These are phyloP conservation scores for Leptosphaerulina australis DNA, from an alignment of 2,329 filamentous ascomycete genomes.

Conservation along the genomic window DNA sequence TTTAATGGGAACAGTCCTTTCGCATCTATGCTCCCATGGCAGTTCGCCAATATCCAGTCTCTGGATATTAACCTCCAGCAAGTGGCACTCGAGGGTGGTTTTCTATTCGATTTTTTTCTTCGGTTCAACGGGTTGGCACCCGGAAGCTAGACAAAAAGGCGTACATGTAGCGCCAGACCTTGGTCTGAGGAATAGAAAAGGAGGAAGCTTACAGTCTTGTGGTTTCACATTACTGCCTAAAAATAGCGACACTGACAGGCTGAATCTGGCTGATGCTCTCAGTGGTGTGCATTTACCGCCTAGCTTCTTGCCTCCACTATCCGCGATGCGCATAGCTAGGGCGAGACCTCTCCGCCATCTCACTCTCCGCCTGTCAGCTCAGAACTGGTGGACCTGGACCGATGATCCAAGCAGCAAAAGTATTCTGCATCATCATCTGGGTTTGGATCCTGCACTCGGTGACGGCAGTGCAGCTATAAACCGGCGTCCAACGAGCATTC, in stretches of 20 bases:
- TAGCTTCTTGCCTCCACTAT: not conserved
- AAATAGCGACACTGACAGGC: not conserved
- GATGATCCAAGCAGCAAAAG: not conserved
- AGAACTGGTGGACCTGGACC: slow-evolving; percentile 30
- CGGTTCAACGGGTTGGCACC: slow-evolving; percentile 6
- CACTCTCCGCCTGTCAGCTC: slow-evolving; percentile 22
- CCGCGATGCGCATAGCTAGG: slow-evolving; percentile 12
- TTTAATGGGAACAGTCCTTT: not conserved
- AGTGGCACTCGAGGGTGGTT: slow-evolving; percentile 12
- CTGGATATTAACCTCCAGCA: slow-evolving; percentile 28
- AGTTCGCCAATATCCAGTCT: slow-evolving; percentile 22
- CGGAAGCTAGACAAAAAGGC: slow-evolving; percentile 10
- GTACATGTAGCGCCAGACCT: slow-evolving; percentile 18
- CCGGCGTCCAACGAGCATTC: slow-evolving; percentile 10
- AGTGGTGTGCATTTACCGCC: not conserved
- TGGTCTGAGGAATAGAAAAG: not conserved
- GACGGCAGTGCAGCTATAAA: not conserved
- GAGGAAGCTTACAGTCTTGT: slow-evolving; percentile 1
- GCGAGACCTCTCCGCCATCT: slow-evolving; percentile 24
- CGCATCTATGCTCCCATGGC: slow-evolving; percentile 18
- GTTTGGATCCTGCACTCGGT: slow-evolving; percentile 31
- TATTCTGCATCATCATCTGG: slow-evolving; percentile 16
- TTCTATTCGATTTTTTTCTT: slow-evolving; percentile 8
- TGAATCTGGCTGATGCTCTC: not conserved
- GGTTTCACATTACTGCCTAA: slow-evolving; percentile 14